A percentile compares a stretch with the other conserved stretches of the same genome.
phyloP scores from a whole-genome alignment of 73 alveolate species.

The Paramecium sonneborni region DNA sequence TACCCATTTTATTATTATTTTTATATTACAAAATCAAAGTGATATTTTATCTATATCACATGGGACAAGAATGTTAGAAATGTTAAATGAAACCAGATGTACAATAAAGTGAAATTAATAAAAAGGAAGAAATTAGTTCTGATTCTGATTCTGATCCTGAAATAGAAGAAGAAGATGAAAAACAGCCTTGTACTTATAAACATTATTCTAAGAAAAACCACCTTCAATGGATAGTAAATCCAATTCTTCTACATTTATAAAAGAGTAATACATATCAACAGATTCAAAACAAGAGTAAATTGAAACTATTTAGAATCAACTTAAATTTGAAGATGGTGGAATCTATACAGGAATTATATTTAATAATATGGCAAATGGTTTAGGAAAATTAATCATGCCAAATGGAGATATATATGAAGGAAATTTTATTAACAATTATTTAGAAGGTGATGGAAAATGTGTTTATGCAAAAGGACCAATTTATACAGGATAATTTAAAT shows the following conservation, averaged over 20 bases:
- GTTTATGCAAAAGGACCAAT: constrained; percentile 67
- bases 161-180: background rate
- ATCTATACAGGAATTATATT: constrained; percentile 82
- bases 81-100: background rate
- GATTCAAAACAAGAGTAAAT: background rate
- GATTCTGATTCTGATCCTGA: constrained; percentile 16
- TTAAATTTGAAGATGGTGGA: constrained; percentile 52
- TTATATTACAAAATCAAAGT: background rate
- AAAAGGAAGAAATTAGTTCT: background rate
- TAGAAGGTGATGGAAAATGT: constrained; percentile 71
- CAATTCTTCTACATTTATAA: background rate
- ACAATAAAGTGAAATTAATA: background rate
- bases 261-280: background rate
- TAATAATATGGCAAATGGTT: background rate
- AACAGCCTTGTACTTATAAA: background rate
- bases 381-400: constrained; percentile 78
- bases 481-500: constrained; percentile 79
- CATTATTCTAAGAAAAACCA: background rate
- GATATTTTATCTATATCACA: background rate
- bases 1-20: constrained; percentile 28
- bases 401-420: constrained; percentile 84
- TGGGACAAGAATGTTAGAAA: constrained; percentile 23
- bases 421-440: constrained; percentile 81
- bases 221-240: background rate
- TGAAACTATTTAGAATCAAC: background rate